These are phyloP conservation scores for Paramecium biaurelia DNA, from an alignment of 73 alveolate species.

Conservation along the genomic window DNA sequence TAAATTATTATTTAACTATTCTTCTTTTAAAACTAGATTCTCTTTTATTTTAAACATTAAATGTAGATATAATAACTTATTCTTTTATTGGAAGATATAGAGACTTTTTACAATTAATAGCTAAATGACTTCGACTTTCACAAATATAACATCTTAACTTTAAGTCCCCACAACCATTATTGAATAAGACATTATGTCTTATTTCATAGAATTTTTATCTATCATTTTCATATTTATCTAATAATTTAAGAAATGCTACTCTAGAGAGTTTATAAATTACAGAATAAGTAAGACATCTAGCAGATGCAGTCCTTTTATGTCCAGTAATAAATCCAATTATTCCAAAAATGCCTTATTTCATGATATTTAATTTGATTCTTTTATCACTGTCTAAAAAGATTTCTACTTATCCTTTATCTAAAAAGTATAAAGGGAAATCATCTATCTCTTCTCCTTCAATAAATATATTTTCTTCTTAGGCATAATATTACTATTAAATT, in stretches of 20 bases:
- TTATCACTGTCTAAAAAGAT: neutral
- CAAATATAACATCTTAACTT: neutral
- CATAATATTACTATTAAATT: slow-evolving; percentile 30
- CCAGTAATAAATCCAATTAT: slow-evolving; percentile 24
- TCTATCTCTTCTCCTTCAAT: neutral
- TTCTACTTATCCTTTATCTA: neutral
- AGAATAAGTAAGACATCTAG: neutral
- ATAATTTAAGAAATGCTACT: neutral
- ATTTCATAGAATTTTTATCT: neutral
- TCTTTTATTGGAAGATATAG: neutral
- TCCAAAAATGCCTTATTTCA: neutral
- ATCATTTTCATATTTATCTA: neutral
- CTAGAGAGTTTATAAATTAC: neutral
- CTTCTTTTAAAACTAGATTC: neutral
- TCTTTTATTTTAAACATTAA: neutral
- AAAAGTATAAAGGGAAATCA: slow-evolving; percentile 7
- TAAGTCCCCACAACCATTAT: neutral
- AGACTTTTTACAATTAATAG: neutral
- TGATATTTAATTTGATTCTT: slow-evolving; percentile 21
- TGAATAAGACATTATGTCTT: neutral
- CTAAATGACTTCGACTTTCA: slow-evolving; percentile 37
- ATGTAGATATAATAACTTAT: neutral
- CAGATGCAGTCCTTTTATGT: slow-evolving; percentile 36
- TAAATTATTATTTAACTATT: neutral
- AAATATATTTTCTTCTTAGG: slow-evolving; percentile 48